Base-by-base conservation (phyloP, 225 moss, liverwort and hornwort genomes). In the Climacium dendroides region DNA sequence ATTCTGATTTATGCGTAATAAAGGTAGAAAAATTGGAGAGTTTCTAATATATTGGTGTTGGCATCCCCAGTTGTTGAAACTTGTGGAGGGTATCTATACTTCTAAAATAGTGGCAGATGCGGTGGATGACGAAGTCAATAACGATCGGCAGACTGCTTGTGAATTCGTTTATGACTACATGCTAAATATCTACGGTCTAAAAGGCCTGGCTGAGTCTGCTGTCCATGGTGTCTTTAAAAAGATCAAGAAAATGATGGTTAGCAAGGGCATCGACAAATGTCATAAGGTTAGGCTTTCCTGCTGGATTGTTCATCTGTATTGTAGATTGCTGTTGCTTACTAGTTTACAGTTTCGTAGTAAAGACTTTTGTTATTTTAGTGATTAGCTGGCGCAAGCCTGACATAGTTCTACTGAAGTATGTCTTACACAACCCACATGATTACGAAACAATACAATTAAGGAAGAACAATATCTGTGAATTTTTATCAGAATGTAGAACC, bases 91-190 rank as follows among this genome's bases (percentile, higher is more conserved):
- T 50, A 88, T 98, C 67, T 98, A 98, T 60, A 81, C 80, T 76
- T 88, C 98, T 58, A 98, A 98, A 89, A 92, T 98, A 90, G 91
- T 95, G 67, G 98, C 98, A 55, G 98, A 98, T 82, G 84, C 87
- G 59, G 91, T 98, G 58, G 98, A 98, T 86, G 98, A 98, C 80
- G 96, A 92, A 35, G 93, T 93, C 75, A 91, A 96, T 83, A 93
- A 95, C 82, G 97, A 98, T 50, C 90, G 98, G 48, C 98, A 98
- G 80, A 93, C 94, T 85, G 87, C 96, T 79, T 98, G 97, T 90
- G 98, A 98, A 91, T 98, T 98, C 81, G 96, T 98, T 63, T 98
- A 97, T 70, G 98, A 98, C 81, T 95, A 95, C 88, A 98, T 97
- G 98, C 93, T 98, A 71, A 97, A 98, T 70, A 91, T 91, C 24